Conservation (phyloP, 2,329 filamentous ascomycete genomes). For the Pseudocercospora eumusae region DNA sequence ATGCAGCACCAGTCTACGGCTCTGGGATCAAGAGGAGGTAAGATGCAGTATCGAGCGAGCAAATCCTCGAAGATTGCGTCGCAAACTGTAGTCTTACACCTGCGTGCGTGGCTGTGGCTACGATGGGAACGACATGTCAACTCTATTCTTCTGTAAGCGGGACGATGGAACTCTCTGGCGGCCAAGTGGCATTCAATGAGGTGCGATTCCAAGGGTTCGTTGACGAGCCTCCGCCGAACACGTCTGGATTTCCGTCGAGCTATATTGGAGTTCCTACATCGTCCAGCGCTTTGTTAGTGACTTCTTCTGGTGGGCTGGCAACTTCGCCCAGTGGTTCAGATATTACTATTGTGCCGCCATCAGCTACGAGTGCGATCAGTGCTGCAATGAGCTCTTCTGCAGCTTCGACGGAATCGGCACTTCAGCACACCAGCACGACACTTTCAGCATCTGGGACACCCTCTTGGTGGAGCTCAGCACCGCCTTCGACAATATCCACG, state of each 20-base stretch:
- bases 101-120: slow-evolving; percentile 7
- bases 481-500: not conserved
- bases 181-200: slow-evolving; percentile 8
- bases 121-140: slow-evolving; percentile 9
- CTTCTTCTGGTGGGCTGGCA: not conserved
- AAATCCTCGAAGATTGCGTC: slow-evolving; percentile 8
- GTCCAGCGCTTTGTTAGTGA: not conserved
- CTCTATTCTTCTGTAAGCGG: slow-evolving; percentile 12
- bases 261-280: not conserved
- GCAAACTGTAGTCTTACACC: slow-evolving; percentile 4
- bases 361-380: not conserved
- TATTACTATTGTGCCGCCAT: not conserved
- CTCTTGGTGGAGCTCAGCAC: slow-evolving; percentile 1
- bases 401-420: not conserved
- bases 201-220: slow-evolving; percentile 5
- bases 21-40: not conserved
- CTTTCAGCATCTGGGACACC: not conserved
- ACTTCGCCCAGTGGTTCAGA: not conserved
- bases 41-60: not conserved
- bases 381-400: not conserved
- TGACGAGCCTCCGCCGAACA: not conserved
- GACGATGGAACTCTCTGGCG: slow-evolving; percentile 5
- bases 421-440: not conserved
- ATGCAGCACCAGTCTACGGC: slow-evolving; percentile 2
- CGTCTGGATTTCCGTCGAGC: not conserved